Evolutionary conservation across 2,329 filamentous ascomycete genomes (phyloP).

Genomic region (Arthrobotrys musiformis): DNA sequence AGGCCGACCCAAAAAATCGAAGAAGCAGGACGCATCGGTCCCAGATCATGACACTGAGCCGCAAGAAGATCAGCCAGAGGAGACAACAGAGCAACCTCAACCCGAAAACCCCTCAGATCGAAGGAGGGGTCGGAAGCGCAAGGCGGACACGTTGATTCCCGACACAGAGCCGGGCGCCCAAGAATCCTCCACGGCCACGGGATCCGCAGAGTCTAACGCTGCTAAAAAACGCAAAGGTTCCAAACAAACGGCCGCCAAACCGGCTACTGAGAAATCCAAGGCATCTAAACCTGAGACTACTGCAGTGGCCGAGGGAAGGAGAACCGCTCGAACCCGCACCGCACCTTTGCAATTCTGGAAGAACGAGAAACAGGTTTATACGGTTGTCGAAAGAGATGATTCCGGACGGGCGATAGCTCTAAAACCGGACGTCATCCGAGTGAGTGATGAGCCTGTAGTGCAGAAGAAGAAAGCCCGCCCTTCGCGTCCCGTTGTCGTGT

Average conservation of each 20-base stretch:
- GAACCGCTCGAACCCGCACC: constrained; percentile 77
- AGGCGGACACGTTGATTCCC: constrained; percentile 4
- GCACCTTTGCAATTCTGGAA: constrained; percentile 86
- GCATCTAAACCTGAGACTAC: neutral
- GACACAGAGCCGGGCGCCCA: constrained; percentile 37
- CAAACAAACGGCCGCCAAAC: constrained; percentile 3
- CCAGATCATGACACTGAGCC: constrained; percentile 39
- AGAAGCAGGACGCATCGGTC: neutral
- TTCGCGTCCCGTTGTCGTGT: constrained; percentile 5
- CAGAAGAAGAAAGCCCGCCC: constrained; percentile 12
- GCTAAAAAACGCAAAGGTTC: constrained; percentile 41
- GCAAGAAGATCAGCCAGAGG: constrained; percentile 60
- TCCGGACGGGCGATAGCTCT: constrained; percentile 25
- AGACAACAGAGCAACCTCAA: constrained; percentile 57
- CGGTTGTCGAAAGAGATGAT: constrained; percentile 66
- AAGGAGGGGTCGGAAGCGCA: constrained; percentile 52
- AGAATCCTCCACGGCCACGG: constrained; percentile 56
- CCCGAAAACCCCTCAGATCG: constrained; percentile 49
- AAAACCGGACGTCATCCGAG: constrained; percentile 25
- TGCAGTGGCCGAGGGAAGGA: constrained; percentile 26
- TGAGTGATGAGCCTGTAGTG: constrained; percentile 32
- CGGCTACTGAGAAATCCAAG: constrained; percentile 1
- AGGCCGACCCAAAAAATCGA: neutral
- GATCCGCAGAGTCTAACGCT: constrained; percentile 27
- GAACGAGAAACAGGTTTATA: constrained; percentile 79